Percentiles rank a stretch among this genome's conserved stretches.
phyloP scores from a whole-genome alignment of 148 eudicot species.

The Polygonum aviculare region DNA sequence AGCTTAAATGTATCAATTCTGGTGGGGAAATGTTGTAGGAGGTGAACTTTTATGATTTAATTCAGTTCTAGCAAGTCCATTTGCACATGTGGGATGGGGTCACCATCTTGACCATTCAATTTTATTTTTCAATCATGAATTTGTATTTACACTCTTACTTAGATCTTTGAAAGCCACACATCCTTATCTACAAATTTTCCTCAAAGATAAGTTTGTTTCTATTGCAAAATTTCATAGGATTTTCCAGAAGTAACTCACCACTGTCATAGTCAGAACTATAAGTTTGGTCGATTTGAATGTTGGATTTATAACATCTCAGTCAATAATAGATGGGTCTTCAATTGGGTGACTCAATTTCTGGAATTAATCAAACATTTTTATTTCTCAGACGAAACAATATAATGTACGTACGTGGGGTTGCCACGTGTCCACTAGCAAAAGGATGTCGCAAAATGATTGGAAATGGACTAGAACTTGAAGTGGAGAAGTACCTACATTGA shows the following conservation, averaged over 20 bases:
- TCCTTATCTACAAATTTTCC: background rate
- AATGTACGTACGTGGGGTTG: background rate
- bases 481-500: background rate
- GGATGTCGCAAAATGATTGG: constrained; percentile 1
- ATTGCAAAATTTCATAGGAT: background rate
- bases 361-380: background rate
- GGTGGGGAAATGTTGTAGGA: background rate
- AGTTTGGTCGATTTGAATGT: no score
- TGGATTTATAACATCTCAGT: background rate
- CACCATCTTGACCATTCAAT: constrained; percentile 6
- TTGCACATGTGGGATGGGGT: constrained; percentile 6
- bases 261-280: background rate
- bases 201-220: background rate
- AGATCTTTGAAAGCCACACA: background rate
- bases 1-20: background rate
- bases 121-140: background rate
- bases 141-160: background rate
- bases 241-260: background rate
- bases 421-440: background rate
- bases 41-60: background rate
- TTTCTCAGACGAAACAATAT: background rate
- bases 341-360: background rate
- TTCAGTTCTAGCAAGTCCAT: background rate
- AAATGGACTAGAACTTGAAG: background rate
- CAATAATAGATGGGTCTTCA: background rate